Conservation (phyloP, 75 land plant genomes). For the Gnetum montanum region DNA sequence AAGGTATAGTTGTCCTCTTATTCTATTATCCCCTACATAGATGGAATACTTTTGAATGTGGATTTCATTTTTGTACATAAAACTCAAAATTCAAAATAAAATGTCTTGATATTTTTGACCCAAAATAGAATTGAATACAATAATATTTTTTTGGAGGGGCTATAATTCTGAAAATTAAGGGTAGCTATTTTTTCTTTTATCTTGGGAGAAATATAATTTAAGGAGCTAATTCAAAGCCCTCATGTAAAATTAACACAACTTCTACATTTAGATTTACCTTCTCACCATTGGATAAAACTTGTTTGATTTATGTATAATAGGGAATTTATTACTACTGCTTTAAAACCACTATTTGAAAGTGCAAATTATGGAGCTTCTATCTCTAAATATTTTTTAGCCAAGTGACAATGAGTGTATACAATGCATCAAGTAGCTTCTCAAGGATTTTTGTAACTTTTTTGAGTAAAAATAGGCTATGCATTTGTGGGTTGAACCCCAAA, state of each 20-base stretch:
- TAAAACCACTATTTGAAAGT: slow-evolving; percentile 9
- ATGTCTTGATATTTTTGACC: slow-evolving; percentile 7
- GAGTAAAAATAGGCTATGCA: background rate
- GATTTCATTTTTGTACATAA: too few relatives aligned
- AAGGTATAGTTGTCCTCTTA: slow-evolving; percentile 11
- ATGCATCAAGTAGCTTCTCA: slow-evolving; percentile 5
- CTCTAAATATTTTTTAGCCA: slow-evolving; percentile 6
- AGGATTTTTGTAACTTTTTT: slow-evolving; percentile 16
- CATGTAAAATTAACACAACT: slow-evolving; percentile 8
- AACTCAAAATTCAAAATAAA: slow-evolving; percentile 9
- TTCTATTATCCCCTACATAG: slow-evolving; percentile 13
- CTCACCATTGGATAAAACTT: slow-evolving; percentile 10
- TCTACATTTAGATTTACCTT: slow-evolving; percentile 11
- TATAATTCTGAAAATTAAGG: background rate
- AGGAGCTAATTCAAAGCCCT: slow-evolving; percentile 14
- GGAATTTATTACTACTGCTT: slow-evolving; percentile 12
- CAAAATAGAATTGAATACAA: background rate
- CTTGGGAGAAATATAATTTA: slow-evolving; percentile 1
- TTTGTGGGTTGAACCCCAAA: too few relatives aligned
- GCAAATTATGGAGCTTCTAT: slow-evolving; percentile 8
- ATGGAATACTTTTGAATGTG: too few relatives aligned
- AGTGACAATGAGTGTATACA: slow-evolving; percentile 10
- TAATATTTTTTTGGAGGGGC: background rate
- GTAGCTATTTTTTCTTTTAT: slow-evolving; percentile 3
- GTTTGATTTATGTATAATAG: slow-evolving; percentile 14